Percentiles rank a stretch among this genome's conserved stretches.
These are phyloP conservation scores for Mycosarcoma maydis DNA, from an alignment of 1,284 basidiomycete species.

Conservation along the genomic window DNA sequence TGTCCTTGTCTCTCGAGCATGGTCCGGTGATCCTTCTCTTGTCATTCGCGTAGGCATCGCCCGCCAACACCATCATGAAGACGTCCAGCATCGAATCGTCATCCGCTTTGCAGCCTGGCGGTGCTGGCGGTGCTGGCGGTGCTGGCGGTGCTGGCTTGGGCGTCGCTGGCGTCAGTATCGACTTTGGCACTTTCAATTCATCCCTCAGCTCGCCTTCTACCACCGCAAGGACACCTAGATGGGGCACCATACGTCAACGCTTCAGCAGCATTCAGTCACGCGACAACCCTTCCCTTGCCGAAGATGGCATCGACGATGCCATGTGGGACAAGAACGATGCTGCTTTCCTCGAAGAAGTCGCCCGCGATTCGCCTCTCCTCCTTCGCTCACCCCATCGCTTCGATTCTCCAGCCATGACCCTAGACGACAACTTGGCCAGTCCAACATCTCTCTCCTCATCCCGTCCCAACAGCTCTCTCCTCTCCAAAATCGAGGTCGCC, in stretches of 20 bases:
- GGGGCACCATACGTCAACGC: conserved; percentile 39
- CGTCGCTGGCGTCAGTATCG: conserved; percentile 14
- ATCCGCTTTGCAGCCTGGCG: too few relatives aligned
- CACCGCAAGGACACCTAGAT: conserved; percentile 21
- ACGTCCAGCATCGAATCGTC: conserved; percentile 14
- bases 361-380: conserved; percentile 23
- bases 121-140: too few relatives aligned
- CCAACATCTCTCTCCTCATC: conserved; percentile 5
- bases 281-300: conserved; percentile 14
- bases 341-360: conserved; percentile 46
- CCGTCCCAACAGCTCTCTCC: conserved; percentile 9
- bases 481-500: background rate
- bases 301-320: conserved; percentile 33
- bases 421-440: background rate
- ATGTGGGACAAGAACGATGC: conserved; percentile 52
- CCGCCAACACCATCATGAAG: conserved; percentile 15
- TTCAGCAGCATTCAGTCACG: conserved; percentile 40
- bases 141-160: conserved; percentile 16
- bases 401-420: too few relatives aligned
- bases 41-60: too few relatives aligned
- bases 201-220: conserved; percentile 8
- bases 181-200: conserved; percentile 9
- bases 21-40: too few relatives aligned
- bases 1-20: too few relatives aligned
- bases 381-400: conserved; percentile 10